Conservation (phyloP, 169 alveolate genomes). For the Eimeria necatrix region DNA sequence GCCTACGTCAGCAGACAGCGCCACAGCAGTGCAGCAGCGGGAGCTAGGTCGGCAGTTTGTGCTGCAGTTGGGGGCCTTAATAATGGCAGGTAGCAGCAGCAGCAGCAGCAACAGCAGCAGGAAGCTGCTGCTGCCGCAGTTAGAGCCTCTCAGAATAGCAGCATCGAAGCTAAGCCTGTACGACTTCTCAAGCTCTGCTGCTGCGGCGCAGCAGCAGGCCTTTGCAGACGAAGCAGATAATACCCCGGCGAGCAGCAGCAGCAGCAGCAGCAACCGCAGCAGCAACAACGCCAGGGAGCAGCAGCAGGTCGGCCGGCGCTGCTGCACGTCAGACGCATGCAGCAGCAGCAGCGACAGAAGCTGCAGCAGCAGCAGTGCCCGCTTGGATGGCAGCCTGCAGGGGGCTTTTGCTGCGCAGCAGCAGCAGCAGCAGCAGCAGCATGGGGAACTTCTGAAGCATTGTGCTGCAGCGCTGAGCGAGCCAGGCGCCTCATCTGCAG, state of each 20-base stretch:
- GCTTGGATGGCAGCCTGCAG: neutral
- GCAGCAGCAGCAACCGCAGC: constrained; percentile 18
- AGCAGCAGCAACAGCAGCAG: constrained; percentile 37
- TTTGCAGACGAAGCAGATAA: neutral
- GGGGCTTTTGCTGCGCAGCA: neutral
- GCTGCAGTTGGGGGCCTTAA: constrained; percentile 30
- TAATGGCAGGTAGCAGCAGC: constrained; percentile 24
- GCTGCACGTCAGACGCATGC: neutral
- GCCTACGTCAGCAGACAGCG: constrained; percentile 19
- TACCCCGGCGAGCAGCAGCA: neutral
- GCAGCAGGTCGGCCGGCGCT: constrained; percentile 22
- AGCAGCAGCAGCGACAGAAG: neutral
- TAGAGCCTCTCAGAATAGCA: constrained; percentile 35
- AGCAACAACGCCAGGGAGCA: neutral
- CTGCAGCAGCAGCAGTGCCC: constrained; percentile 13
- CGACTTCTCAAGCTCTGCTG: constrained; percentile 22
- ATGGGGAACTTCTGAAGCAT: too few relatives aligned
- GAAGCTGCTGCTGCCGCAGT: constrained; percentile 59
- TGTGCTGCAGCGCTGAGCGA: too few relatives aligned
- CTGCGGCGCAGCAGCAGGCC: neutral
- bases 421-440: constrained; percentile 48
- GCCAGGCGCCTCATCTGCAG: neutral
- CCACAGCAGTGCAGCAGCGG: constrained; percentile 48
- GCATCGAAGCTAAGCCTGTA: neutral
- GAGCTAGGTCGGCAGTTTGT: constrained; percentile 20